Evolutionary conservation across 2,329 filamentous ascomycete genomes (phyloP), one percentile per base, ranked within the genome.

Genomic region (Thielaviopsis cerberus): DNA sequence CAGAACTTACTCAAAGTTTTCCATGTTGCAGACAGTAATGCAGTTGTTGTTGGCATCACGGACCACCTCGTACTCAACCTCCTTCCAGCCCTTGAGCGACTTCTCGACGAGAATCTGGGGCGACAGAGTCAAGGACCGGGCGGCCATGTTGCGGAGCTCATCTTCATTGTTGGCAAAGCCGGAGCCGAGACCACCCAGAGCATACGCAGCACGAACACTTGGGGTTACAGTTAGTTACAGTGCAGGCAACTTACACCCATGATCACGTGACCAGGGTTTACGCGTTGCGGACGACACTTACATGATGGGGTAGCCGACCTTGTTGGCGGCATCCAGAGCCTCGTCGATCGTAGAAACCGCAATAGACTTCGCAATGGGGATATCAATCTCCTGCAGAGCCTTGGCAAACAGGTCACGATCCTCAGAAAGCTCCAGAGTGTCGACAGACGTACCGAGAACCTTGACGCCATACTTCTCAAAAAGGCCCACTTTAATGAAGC

Each of bases 11-110:
- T 61, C 59, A 57, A 61, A 61, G 57, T 61, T 61, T 48, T 61
- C 60, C 60, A 59, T 61, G 59, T 59, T 97, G 78, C 91, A 97
- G 65, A 97, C 91, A 3, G 91, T 97, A 67, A 97, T 97, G 71
- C 92, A 97, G 80, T 98, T 98, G 79, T 97, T 94, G 70, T 87
- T 84, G 57, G 88, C 91, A 71, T 98, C 92, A 66, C 92, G 87
- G 62, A 97, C 92, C 59, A 97, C 92, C 73, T 97, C 92, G 68
- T 97, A 98, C 72, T 98, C 92, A 55, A 96, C 85, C 73, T 98
- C 92, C 74, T 98, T 98, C 92, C 92, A 98, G 71, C 92, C 92
- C 78, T 96, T 97, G 65, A 98, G 82, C 56, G 89, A 95, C 74
- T 97, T 97, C 77, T 98, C 92, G 60, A 98, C 90, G 69, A 98